Percentiles rank a stretch among this genome's conserved stretches.
Conservation (phyloP, 805 yeast genomes). For the Hanseniaspora valbyensis region DNA sequence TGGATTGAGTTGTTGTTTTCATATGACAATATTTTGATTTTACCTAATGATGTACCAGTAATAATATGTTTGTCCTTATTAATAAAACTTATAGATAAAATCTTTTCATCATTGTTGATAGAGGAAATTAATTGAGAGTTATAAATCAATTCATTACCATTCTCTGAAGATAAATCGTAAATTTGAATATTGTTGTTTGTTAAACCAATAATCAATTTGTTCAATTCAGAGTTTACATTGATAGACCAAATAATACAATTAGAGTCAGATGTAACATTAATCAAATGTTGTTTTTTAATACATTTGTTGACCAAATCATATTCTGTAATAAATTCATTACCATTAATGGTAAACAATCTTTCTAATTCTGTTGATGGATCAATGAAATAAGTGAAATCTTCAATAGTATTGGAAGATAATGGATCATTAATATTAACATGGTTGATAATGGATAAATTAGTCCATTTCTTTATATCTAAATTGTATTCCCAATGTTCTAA, state of each 20-base stretch:
- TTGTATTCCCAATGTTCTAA: constrained; percentile 41
- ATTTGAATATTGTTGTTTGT: constrained; percentile 87
- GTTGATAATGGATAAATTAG: constrained; percentile 52
- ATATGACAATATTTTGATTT: constrained; percentile 70
- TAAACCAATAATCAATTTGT: constrained; percentile 76
- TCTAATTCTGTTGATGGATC: constrained; percentile 39
- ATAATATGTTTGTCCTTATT: constrained; percentile 50
- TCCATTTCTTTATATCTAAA: constrained; percentile 6
- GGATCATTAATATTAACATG: constrained; percentile 39
- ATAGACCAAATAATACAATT: constrained; percentile 72
- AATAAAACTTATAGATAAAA: constrained; percentile 65
- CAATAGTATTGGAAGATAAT: constrained; percentile 87
- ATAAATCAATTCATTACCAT: constrained; percentile 50
- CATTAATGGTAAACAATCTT: constrained; percentile 85
- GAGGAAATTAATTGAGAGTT: constrained; percentile 63
- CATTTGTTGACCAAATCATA: constrained; percentile 78
- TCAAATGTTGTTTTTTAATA: constrained; percentile 66
- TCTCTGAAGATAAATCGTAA: constrained; percentile 74
- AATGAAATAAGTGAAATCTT: constrained; percentile 72
- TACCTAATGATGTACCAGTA: constrained; percentile 95
- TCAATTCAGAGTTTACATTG: constrained; percentile 49
- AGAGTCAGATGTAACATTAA: constrained; percentile 46
- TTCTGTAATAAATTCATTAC: constrained; percentile 80
- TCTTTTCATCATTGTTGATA: constrained; percentile 64
- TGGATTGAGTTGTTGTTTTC: constrained; percentile 41